phyloP scores from a whole-genome alignment of 768 basidiomycete species.

The Lentinula aciculospora region DNA sequence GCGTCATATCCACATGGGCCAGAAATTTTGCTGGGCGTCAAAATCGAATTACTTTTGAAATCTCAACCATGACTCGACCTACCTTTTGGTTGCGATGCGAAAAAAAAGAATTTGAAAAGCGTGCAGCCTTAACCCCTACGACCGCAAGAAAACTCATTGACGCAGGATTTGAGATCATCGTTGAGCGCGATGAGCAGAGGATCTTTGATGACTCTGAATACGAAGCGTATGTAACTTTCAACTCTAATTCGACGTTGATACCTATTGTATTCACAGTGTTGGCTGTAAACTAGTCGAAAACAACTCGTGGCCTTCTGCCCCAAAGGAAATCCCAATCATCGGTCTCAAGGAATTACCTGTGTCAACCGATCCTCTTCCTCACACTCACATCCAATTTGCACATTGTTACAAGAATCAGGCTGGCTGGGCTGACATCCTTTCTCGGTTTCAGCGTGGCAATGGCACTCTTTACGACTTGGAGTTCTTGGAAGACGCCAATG shows the following conservation, averaged over 20 bases:
- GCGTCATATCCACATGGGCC: neutral
- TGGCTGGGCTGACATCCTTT: slow-evolving; percentile 84
- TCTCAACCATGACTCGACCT: slow-evolving; percentile 38
- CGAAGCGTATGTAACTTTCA: slow-evolving; percentile 62
- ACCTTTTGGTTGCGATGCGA: slow-evolving; percentile 94
- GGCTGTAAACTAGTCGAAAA: slow-evolving; percentile 86
- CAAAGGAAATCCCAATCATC: slow-evolving; percentile 71
- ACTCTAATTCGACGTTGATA: slow-evolving; percentile 3
- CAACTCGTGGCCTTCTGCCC: slow-evolving; percentile 86
- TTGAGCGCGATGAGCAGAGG: slow-evolving; percentile 90
- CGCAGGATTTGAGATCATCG: slow-evolving; percentile 83
- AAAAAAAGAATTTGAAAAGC: slow-evolving; percentile 91
- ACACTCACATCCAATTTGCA: slow-evolving; percentile 97
- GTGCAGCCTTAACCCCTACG: slow-evolving; percentile 89
- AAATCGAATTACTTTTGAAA: neutral
- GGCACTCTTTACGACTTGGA: slow-evolving; percentile 94
- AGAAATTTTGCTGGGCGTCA: neutral
- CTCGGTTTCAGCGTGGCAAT: slow-evolving; percentile 77
- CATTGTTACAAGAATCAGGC: slow-evolving; percentile 96
- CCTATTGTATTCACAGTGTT: slow-evolving; percentile 44
- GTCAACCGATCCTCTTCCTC: slow-evolving; percentile 77
- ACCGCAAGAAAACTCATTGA: slow-evolving; percentile 86
- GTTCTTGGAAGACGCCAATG: slow-evolving; percentile 80
- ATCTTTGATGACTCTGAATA: slow-evolving; percentile 94
- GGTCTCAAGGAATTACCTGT: slow-evolving; percentile 94